These are phyloP conservation scores for Striga hermonthica DNA, from an alignment of 305 asterid species.

Conservation along the genomic window DNA sequence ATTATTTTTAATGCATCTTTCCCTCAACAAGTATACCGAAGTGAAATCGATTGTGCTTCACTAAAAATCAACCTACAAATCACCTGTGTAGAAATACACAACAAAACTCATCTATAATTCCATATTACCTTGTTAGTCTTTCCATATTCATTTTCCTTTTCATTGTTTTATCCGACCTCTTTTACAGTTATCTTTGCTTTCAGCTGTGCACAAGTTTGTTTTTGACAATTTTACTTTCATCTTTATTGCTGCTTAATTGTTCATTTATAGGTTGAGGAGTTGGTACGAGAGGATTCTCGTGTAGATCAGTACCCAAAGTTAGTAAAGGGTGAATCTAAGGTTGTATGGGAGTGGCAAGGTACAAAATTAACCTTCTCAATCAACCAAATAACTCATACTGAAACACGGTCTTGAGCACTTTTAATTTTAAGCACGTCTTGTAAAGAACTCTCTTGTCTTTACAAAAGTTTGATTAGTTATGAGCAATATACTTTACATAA, in stretches of 20 bases:
- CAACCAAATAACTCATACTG: constrained; percentile 1
- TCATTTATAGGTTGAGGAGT: constrained; percentile 68
- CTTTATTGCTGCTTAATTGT: constrained; percentile 17
- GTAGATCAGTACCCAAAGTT: constrained; percentile 77
- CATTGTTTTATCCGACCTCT: not conserved
- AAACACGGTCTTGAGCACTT: constrained; percentile 6
- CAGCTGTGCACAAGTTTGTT: constrained; percentile 18
- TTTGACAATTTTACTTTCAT: constrained; percentile 12
- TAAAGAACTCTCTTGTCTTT: too few species aligned
- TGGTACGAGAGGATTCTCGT: constrained; percentile 87
- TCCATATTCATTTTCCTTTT: constrained; percentile 5
- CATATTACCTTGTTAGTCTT: constrained; percentile 11
- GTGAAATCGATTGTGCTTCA: not conserved
- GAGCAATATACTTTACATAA: too few species aligned
- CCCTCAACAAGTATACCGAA: not conserved
- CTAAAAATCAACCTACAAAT: constrained; percentile 2
- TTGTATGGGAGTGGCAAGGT: constrained; percentile 99
- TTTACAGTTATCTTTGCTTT: constrained; percentile 10
- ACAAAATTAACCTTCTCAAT: constrained; percentile 24
- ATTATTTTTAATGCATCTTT: not conserved
- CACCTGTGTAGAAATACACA: too few species aligned
- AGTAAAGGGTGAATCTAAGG: constrained; percentile 86
- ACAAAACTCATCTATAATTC: not conserved
- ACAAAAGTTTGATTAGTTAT: too few species aligned
- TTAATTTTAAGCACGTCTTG: constrained; percentile 3